A percentile compares a stretch with the other conserved stretches of the same genome.
phyloP scores from a whole-genome alignment of 2,329 filamentous ascomycete species.

The Pseudogymnoascus sp. region DNA sequence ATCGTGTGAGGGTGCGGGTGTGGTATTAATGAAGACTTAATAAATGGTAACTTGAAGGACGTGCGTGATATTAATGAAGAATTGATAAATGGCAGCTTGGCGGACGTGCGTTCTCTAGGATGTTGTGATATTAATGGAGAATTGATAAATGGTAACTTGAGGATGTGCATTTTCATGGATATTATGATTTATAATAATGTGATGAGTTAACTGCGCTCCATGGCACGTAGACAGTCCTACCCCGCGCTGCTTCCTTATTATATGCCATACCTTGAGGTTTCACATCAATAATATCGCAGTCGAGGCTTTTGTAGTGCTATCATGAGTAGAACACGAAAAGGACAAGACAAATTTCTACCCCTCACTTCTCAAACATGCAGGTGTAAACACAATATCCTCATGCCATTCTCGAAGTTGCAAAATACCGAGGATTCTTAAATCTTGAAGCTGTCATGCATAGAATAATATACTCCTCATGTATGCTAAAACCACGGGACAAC shows the following conservation, averaged over 20 bases:
- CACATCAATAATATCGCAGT: not conserved
- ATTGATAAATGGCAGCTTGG: not conserved
- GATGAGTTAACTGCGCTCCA: not conserved
- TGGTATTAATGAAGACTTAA: not conserved
- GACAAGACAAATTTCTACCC: not conserved
- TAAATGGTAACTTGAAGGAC: not conserved
- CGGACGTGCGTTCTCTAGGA: too few relatives aligned
- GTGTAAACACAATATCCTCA: not conserved
- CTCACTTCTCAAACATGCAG: not conserved
- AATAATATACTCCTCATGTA: not conserved
- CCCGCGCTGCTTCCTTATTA: not conserved
- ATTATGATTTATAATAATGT: not conserved
- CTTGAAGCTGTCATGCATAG: not conserved
- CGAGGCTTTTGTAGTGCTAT: not conserved
- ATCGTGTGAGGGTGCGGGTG: not conserved
- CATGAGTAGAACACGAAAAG: not conserved
- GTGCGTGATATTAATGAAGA: not conserved
- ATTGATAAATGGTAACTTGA: not conserved
- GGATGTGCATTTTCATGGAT: not conserved
- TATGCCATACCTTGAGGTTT: not conserved
- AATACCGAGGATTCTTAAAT: conserved; percentile 1
- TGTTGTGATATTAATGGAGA: not conserved
- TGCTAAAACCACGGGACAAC: not conserved
- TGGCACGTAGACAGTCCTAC: not conserved
- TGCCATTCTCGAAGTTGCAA: not conserved